Conservation (phyloP, 2,329 filamentous ascomycete genomes). For the Lithohypha guttulata region DNA sequence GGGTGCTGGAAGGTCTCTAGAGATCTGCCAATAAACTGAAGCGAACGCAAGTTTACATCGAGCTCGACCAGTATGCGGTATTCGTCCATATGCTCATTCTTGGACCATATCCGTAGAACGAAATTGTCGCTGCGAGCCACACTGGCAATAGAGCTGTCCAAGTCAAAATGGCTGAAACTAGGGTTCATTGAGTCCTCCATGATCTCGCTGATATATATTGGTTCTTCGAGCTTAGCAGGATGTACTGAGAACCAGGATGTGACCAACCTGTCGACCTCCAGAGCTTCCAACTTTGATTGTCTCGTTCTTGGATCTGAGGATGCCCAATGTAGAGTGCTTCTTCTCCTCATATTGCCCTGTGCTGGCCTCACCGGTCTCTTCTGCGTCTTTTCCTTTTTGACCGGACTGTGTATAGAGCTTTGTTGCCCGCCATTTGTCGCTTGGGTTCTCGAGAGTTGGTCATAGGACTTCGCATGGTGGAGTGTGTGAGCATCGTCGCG, state of each 20-base stretch:
- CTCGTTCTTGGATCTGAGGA: conserved; percentile 48
- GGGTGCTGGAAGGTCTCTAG: conserved; percentile 55
- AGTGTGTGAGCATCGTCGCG: conserved; percentile 39
- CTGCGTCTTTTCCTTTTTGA: too few species aligned
- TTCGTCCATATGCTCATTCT: conserved; percentile 40
- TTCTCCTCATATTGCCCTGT: conserved; percentile 35
- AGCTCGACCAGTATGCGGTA: conserved; percentile 63
- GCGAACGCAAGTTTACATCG: conserved; percentile 55
- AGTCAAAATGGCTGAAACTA: conserved; percentile 75
- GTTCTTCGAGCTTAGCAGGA: conserved; percentile 52
- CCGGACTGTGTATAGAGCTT: too few species aligned
- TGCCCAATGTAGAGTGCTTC: conserved; percentile 54
- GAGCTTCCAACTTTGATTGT: conserved; percentile 66
- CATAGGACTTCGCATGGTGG: conserved; percentile 50
- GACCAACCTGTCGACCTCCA: conserved; percentile 61
- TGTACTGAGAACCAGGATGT: conserved; percentile 86
- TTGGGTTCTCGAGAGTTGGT: conserved; percentile 35
- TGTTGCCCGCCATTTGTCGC: conserved; percentile 1
- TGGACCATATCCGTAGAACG: conserved; percentile 65
- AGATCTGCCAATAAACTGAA: conserved; percentile 67
- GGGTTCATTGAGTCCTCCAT: conserved; percentile 77
- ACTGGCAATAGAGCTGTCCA: conserved; percentile 50
- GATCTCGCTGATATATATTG: conserved; percentile 83
- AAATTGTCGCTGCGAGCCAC: conserved; percentile 57
- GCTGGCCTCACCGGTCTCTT: conserved; percentile 25